Percentiles rank a stretch among this genome's conserved stretches.
phyloP scores from a whole-genome alignment of 164 flowering plant species.

The Houttuynia cordata region DNA sequence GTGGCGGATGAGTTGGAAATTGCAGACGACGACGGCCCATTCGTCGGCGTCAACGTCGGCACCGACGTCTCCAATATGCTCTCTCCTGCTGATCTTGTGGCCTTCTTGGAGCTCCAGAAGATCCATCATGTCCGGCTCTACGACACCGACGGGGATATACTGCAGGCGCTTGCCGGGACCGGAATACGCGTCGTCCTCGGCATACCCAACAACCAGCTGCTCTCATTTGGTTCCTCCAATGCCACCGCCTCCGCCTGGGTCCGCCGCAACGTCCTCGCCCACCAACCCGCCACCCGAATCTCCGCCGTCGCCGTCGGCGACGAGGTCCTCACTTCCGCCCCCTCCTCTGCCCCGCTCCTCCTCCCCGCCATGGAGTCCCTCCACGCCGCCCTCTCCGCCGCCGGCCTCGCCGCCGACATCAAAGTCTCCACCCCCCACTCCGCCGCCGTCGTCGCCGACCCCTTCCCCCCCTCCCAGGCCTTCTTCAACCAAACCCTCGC shows the following conservation, averaged over 20 bases:
- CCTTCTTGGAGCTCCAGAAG: slow-evolving; percentile 60
- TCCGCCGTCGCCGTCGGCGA: slow-evolving; percentile 78
- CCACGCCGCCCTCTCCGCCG: slow-evolving; percentile 57
- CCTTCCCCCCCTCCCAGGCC: slow-evolving; percentile 96
- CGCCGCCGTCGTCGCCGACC: slow-evolving; percentile 65
- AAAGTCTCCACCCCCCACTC: slow-evolving; percentile 85
- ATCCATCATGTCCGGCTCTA: slow-evolving; percentile 70
- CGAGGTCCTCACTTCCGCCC: slow-evolving; percentile 69
- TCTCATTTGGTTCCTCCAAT: slow-evolving; percentile 76
- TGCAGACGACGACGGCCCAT: slow-evolving; percentile 34
- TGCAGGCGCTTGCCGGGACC: slow-evolving; percentile 55
- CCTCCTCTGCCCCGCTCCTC: slow-evolving; percentile 68
- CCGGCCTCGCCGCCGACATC: slow-evolving; percentile 54
- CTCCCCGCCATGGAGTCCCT: slow-evolving; percentile 81
- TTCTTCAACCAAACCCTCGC: slow-evolving; percentile 66
- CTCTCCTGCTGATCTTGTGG: slow-evolving; percentile 48
- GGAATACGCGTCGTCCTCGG: slow-evolving; percentile 75
- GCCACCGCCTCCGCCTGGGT: slow-evolving; percentile 87
- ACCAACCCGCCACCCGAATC: slow-evolving; percentile 67
- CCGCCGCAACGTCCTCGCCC: slow-evolving; percentile 53
- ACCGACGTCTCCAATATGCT: slow-evolving; percentile 56
- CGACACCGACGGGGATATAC: slow-evolving; percentile 61
- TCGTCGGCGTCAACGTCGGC: slow-evolving; percentile 79
- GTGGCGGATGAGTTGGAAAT: slow-evolving; percentile 4
- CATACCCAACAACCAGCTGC: slow-evolving; percentile 85